phyloP scores from a whole-genome alignment of 345 rosid genomes.

The Euclidium syriacum region DNA sequence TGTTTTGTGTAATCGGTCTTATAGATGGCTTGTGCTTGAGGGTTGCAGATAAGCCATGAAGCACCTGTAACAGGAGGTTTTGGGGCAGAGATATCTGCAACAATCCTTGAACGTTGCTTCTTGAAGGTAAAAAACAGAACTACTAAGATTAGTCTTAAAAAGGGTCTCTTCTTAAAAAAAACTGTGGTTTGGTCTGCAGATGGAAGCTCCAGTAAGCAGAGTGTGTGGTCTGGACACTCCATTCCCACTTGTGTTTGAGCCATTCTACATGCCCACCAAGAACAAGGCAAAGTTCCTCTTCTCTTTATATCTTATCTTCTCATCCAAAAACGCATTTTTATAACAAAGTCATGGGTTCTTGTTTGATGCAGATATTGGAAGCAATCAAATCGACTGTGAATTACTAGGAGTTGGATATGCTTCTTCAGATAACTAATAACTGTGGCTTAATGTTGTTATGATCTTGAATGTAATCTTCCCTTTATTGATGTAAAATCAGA shows the following conservation, averaged over 20 bases:
- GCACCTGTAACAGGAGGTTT: conserved; percentile 94
- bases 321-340: neutral
- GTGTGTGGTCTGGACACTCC: conserved; percentile 93
- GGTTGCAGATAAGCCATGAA: conserved; percentile 78
- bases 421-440: neutral
- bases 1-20: neutral
- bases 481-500: no score
- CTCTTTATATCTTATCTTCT: neutral
- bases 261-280: conserved; percentile 85
- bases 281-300: conserved; percentile 48
- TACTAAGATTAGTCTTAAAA: neutral
- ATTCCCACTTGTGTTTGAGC: conserved; percentile 87
- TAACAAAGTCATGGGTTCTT: neutral
- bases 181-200: conserved; percentile 35
- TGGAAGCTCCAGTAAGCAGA: conserved; percentile 83
- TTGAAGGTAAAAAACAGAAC: conserved; percentile 40
- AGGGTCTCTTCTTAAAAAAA: neutral
- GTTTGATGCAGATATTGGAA: conserved; percentile 61
- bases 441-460: neutral
- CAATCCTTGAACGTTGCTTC: conserved; percentile 81
- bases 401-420: conserved; percentile 33
- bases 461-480: no score
- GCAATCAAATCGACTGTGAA: conserved; percentile 71
- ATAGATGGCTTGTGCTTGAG: neutral
- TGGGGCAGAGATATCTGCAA: conserved; percentile 92